These are phyloP conservation scores for Globisporangium uncinulatum DNA, from an alignment of 352 stramenopile species.

Conservation along the genomic window DNA sequence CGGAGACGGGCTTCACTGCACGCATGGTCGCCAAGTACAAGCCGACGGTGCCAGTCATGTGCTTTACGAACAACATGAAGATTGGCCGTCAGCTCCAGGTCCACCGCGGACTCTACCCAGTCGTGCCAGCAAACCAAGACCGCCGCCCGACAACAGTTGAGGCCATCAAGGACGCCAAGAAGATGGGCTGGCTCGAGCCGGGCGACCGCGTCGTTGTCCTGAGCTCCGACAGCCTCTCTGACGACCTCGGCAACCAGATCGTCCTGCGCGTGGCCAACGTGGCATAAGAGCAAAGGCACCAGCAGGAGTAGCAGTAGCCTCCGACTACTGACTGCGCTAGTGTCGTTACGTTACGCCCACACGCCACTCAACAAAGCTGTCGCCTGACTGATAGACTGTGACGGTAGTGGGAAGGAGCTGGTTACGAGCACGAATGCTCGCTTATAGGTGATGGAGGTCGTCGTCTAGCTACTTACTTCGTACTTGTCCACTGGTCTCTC, in stretches of 20 bases:
- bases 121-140: slow-evolving; percentile 59
- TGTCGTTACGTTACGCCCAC: no score
- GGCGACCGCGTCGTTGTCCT: slow-evolving; percentile 90
- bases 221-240: slow-evolving; percentile 70
- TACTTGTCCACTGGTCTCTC: not conserved
- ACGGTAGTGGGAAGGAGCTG: no score
- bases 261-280: slow-evolving; percentile 80
- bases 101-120: slow-evolving; percentile 74
- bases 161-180: slow-evolving; percentile 86
- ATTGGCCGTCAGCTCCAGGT: slow-evolving; percentile 91
- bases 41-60: slow-evolving; percentile 90
- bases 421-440: no score
- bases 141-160: slow-evolving; percentile 67
- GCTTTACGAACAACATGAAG: slow-evolving; percentile 81
- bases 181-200: slow-evolving; percentile 86
- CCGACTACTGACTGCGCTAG: no score
- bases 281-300: slow-evolving; percentile 27
- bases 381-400: no score
- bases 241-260: slow-evolving; percentile 80
- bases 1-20: slow-evolving; percentile 74
- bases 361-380: no score
- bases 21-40: slow-evolving; percentile 88
- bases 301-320: not conserved
- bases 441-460: no score
- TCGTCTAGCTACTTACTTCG: not conserved